A percentile compares a stretch with the other conserved stretches of the same genome.
Conservation (phyloP, 495 filamentous ascomycete species). For the Sordaria brevicollis region DNA sequence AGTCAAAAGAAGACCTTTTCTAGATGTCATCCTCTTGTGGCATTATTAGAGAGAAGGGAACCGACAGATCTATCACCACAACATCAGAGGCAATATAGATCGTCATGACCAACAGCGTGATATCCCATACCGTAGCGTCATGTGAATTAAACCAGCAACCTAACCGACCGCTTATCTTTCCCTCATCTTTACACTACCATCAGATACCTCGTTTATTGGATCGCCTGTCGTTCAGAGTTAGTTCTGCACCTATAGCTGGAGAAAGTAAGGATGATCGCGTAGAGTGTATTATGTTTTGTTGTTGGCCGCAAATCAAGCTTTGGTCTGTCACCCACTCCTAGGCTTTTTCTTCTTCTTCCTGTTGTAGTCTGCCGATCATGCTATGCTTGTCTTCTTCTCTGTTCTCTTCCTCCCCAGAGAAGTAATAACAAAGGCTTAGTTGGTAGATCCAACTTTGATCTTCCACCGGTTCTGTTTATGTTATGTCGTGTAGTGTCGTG, state of each 20-base stretch:
- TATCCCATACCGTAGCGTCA: background rate
- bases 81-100: background rate
- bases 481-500: too few relatives aligned
- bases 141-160: background rate
- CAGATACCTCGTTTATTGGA: background rate
- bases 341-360: background rate
- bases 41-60: too few relatives aligned
- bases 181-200: background rate
- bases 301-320: too few relatives aligned
- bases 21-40: too few relatives aligned
- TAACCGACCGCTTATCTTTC: background rate
- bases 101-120: background rate
- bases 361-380: background rate
- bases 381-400: background rate
- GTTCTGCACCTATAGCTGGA: background rate
- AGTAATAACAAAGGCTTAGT: background rate
- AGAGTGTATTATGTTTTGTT: too few relatives aligned
- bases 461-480: background rate
- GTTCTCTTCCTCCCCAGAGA: too few relatives aligned
- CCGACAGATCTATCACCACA: background rate
- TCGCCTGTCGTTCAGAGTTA: background rate
- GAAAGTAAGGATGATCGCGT: background rate
- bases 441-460: background rate
- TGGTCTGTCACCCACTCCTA: background rate
- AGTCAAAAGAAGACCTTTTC: too few relatives aligned